Conservation (phyloP, 169 alveolate species). For the Plasmodium berghei region DNA sequence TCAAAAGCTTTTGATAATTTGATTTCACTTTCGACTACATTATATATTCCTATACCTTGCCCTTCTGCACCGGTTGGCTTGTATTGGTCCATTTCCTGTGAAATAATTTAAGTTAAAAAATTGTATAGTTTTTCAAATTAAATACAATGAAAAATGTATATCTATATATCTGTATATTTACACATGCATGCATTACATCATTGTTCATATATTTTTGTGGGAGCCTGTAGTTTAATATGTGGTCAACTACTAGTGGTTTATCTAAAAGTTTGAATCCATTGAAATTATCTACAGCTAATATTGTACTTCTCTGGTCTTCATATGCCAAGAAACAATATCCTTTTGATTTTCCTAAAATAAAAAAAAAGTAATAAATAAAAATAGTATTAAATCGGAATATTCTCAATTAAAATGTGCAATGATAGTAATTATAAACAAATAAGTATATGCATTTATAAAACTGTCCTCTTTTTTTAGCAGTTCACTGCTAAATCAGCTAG, state of each 20-base stretch:
- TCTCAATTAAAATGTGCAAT: not conserved
- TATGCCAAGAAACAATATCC: constrained; percentile 98
- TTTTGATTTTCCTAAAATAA: constrained; percentile 85
- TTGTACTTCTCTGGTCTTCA: constrained; percentile 97
- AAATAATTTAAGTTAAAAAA: not conserved
- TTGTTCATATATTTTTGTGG: constrained; percentile 75
- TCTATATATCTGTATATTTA: not conserved
- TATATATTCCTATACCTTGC: constrained; percentile 85
- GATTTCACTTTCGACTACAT: constrained; percentile 84
- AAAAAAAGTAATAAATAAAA: not conserved
- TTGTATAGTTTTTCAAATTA: not conserved
- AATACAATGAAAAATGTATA: constrained; percentile 5
- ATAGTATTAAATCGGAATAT: not conserved
- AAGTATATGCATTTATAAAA: not conserved
- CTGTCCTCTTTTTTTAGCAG: not conserved
- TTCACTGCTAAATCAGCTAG: not conserved
- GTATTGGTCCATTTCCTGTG: constrained; percentile 78
- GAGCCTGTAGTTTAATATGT: constrained; percentile 92
- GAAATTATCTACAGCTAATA: constrained; percentile 99
- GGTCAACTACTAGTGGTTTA: constrained; percentile 95
- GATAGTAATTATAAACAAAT: constrained; percentile 1
- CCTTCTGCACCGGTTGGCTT: constrained; percentile 92
- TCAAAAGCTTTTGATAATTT: constrained; percentile 76
- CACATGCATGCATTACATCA: constrained; percentile 11
- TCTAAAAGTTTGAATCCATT: constrained; percentile 94